Conservation (phyloP, 2,329 filamentous ascomycete genomes). For the Golovinomyces cichoracearum region DNA sequence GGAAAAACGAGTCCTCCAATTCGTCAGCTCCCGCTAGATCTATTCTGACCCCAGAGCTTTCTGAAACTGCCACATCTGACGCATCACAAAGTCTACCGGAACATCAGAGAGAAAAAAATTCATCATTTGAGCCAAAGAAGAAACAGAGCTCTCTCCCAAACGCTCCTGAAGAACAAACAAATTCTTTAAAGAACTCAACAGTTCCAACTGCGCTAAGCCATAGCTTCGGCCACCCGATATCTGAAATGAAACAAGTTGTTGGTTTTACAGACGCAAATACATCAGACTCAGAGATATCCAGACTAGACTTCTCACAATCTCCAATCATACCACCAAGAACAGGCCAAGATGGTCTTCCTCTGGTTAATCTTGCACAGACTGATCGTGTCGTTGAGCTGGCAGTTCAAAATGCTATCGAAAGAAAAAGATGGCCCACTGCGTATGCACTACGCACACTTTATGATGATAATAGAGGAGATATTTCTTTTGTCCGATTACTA, state of each 20-base stretch:
- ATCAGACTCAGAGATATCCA: not conserved
- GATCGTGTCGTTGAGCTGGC: slow-evolving; percentile 29
- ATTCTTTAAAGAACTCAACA: slow-evolving; percentile 5
- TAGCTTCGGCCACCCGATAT: slow-evolving; percentile 4
- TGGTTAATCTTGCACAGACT: slow-evolving; percentile 12
- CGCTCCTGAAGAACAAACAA: slow-evolving; percentile 5
- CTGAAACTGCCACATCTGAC: not conserved
- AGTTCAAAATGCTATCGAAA: slow-evolving; percentile 30
- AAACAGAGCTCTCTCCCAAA: slow-evolving; percentile 1
- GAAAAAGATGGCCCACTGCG: slow-evolving; percentile 33
- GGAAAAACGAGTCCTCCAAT: slow-evolving; percentile 2
- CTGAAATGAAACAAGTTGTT: slow-evolving; percentile 5
- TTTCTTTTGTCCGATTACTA: slow-evolving; percentile 28
- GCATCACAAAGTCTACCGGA: not conserved
- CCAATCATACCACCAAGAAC: slow-evolving; percentile 3
- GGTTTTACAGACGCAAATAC: not conserved
- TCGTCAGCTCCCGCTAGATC: slow-evolving; percentile 8
- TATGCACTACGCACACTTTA: slow-evolving; percentile 34
- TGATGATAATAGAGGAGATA: slow-evolving; percentile 27
- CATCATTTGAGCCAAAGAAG: slow-evolving; percentile 1
- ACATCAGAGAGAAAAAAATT: not conserved
- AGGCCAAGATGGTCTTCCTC: slow-evolving; percentile 6
- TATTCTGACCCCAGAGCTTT: slow-evolving; percentile 9
- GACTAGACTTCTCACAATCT: slow-evolving; percentile 1
- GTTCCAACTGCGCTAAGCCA: slow-evolving; percentile 4